Conservation (phyloP, 306 rosid genomes). For the Vigna hirtella region DNA sequence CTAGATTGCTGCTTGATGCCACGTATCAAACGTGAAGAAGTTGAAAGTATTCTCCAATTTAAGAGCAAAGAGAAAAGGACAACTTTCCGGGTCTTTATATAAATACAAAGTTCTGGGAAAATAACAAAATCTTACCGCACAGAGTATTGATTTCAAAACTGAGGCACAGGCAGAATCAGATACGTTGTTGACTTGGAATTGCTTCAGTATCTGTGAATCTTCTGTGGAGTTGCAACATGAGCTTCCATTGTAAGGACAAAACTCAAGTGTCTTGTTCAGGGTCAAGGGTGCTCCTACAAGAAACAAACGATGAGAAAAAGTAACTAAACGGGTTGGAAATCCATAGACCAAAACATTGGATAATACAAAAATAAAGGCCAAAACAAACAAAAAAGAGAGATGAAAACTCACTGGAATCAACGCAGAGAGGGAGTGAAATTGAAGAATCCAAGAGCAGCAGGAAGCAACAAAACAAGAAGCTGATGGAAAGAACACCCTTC, state of each 20-base stretch:
- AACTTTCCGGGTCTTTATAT: neutral
- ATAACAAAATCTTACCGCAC: slow-evolving; percentile 67
- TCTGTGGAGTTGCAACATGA: slow-evolving; percentile 80
- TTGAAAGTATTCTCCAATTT: neutral
- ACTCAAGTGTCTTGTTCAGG: slow-evolving; percentile 59
- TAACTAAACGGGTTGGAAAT: too few species aligned
- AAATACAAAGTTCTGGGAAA: neutral
- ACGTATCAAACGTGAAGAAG: slow-evolving; percentile 3
- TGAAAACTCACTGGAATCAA: slow-evolving; percentile 76
- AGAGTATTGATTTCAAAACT: slow-evolving; percentile 75
- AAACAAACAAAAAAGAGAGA: neutral
- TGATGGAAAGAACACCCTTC: slow-evolving; percentile 56
- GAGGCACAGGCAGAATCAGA: slow-evolving; percentile 78
- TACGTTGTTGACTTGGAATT: slow-evolving; percentile 68
- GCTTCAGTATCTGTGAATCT: slow-evolving; percentile 72
- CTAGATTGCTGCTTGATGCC: slow-evolving; percentile 6
- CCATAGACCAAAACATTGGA: neutral
- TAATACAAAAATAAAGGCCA: neutral
- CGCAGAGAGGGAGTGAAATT: slow-evolving; percentile 78
- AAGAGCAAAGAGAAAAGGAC: neutral
- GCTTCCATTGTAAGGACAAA: slow-evolving; percentile 83
- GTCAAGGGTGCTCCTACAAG: slow-evolving; percentile 72
- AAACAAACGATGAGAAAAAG: neutral
- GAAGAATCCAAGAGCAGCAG: slow-evolving; percentile 66
- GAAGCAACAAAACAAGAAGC: slow-evolving; percentile 57